Conservation (phyloP, 768 basidiomycete genomes). For the Amylocystis lapponica region DNA sequence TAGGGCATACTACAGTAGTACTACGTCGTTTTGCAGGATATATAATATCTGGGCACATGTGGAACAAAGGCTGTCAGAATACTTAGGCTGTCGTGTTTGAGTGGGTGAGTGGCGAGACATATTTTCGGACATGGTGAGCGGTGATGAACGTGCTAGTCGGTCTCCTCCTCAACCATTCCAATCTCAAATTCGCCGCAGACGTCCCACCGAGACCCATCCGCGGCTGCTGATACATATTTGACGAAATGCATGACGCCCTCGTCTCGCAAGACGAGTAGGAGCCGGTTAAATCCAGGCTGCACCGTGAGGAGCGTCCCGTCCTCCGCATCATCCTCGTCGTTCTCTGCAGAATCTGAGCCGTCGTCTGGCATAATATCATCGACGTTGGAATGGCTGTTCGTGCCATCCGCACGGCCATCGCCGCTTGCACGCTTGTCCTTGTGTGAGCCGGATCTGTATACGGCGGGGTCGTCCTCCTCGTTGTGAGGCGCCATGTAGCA, state of each 20-base stretch:
- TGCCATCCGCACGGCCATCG: conserved; percentile 12
- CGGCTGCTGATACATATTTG: conserved; percentile 89
- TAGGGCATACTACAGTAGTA: too few species aligned
- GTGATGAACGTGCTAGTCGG: neutral
- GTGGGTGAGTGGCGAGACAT: too few species aligned
- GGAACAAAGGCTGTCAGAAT: neutral
- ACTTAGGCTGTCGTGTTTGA: too few species aligned
- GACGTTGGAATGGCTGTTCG: conserved; percentile 11
- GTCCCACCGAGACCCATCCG: conserved; percentile 91
- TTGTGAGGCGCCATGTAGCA: conserved; percentile 95
- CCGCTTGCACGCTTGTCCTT: conserved; percentile 8
- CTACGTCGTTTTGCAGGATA: too few species aligned
- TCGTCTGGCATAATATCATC: conserved; percentile 18
- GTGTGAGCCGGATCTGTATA: conserved; percentile 59
- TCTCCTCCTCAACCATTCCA: conserved; percentile 64
- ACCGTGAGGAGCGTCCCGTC: conserved; percentile 81
- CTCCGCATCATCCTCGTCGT: conserved; percentile 54
- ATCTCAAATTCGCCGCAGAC: conserved; percentile 90
- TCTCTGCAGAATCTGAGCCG: conserved; percentile 21
- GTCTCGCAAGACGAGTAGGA: conserved; percentile 86
- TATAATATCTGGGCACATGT: neutral
- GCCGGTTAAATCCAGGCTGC: conserved; percentile 84
- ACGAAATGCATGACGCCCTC: conserved; percentile 92
- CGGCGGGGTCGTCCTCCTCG: conserved; percentile 92
- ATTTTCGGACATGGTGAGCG: neutral